phyloP scores from a whole-genome alignment of 2,329 filamentous ascomycete species.

The Pestalotiopsis sp. region DNA sequence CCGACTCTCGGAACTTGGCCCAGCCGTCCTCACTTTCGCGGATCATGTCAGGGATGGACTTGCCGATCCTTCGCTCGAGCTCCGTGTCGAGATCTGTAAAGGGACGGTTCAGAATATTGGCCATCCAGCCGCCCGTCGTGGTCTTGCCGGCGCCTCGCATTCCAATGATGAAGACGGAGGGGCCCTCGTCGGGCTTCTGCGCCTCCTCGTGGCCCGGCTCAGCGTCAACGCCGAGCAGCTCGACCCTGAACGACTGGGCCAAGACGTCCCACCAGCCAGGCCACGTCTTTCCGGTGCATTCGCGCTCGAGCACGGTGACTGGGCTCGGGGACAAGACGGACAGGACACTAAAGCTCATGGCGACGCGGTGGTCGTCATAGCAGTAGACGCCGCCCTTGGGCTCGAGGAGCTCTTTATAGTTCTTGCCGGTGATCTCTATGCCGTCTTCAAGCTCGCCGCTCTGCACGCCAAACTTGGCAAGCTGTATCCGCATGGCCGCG shows the following conservation, averaged over 20 bases:
- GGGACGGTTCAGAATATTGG: constrained; percentile 72
- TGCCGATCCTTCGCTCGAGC: constrained; percentile 73
- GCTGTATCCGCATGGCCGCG: constrained; percentile 89
- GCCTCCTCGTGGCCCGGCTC: constrained; percentile 30
- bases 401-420: constrained; percentile 48
- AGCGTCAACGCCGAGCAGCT: constrained; percentile 74
- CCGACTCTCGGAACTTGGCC: constrained; percentile 83
- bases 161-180: constrained; percentile 90
- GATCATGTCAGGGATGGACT: constrained; percentile 86
- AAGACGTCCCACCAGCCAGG: constrained; percentile 97
- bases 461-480: constrained; percentile 88
- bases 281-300: constrained; percentile 97
- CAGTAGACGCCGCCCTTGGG: constrained; percentile 77
- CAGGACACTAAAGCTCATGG: constrained; percentile 97
- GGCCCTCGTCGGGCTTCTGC: constrained; percentile 45
- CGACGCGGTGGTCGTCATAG: constrained; percentile 96
- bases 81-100: constrained; percentile 88
- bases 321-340: constrained; percentile 71
- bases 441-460: constrained; percentile 92
- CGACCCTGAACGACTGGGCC: constrained; percentile 74
- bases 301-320: constrained; percentile 81
- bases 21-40: constrained; percentile 69
- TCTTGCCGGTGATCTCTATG: constrained; percentile 70
- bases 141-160: constrained; percentile 98
- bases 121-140: constrained; percentile 86